phyloP scores from a whole-genome alignment of 2,329 filamentous ascomycete species.

The Onygenales sp. region DNA sequence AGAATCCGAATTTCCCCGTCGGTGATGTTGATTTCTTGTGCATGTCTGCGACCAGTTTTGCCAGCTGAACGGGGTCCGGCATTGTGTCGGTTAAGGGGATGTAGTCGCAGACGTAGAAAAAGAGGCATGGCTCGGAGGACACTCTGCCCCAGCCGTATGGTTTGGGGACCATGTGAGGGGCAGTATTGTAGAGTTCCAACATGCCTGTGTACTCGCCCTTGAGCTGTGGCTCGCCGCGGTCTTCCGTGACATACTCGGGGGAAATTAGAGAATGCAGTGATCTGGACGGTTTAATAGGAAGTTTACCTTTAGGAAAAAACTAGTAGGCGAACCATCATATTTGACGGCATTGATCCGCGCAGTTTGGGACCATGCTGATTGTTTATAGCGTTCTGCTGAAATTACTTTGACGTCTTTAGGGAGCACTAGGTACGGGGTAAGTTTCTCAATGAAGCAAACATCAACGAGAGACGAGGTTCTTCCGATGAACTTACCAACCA shows the following conservation, averaged over 20 bases:
- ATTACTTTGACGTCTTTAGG: conserved; percentile 15
- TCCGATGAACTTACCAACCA: background rate
- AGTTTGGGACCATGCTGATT: conserved; percentile 21
- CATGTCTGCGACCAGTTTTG: conserved; percentile 16
- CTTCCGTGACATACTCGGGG: conserved; percentile 8
- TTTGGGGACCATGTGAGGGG: conserved; percentile 21
- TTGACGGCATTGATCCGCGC: conserved; percentile 15
- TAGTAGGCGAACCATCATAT: conserved; percentile 11
- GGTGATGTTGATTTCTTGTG: conserved; percentile 19
- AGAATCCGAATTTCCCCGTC: conserved; percentile 30
- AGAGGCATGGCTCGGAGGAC: conserved; percentile 11
- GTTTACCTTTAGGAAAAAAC: conserved; percentile 19
- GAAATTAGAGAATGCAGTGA: background rate
- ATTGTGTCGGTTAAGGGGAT: conserved; percentile 19
- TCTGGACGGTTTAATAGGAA: background rate
- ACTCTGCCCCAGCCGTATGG: conserved; percentile 20
- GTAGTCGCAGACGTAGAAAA: conserved; percentile 25
- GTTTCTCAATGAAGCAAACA: no score
- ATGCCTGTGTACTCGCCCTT: conserved; percentile 25
- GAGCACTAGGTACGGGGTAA: conserved; percentile 4
- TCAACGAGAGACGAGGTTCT: no score
- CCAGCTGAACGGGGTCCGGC: conserved; percentile 16
- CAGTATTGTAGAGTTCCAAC: conserved; percentile 18
- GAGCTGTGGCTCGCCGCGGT: conserved; percentile 11
- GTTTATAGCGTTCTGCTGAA: conserved; percentile 16